These are phyloP conservation scores for Colletotrichum neosansevieriae DNA, from an alignment of 2,329 filamentous ascomycete species.

Conservation along the genomic window DNA sequence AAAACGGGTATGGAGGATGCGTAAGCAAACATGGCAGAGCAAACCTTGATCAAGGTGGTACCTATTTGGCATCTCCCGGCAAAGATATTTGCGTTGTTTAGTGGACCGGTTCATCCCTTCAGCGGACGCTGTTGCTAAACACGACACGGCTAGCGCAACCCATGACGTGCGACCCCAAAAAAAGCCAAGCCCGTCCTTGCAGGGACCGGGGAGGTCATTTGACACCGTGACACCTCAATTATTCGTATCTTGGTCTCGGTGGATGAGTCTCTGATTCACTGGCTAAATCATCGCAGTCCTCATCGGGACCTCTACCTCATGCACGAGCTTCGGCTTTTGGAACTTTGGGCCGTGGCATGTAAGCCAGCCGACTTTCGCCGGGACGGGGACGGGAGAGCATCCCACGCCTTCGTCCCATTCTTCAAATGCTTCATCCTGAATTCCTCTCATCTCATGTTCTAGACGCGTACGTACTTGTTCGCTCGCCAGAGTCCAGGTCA, in stretches of 20 bases:
- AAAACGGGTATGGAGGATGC: too few species aligned
- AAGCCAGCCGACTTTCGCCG: too few species aligned
- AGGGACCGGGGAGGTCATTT: neutral
- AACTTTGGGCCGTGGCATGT: neutral
- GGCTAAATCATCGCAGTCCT: constrained; percentile 8
- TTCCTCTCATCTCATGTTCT: neutral
- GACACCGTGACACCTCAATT: neutral
- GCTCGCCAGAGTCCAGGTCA: neutral
- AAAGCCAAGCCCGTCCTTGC: neutral
- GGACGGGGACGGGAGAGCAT: too few species aligned
- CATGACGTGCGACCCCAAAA: constrained; percentile 26
- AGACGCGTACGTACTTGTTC: neutral
- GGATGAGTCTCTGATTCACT: constrained; percentile 3
- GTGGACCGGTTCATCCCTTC: constrained; percentile 31
- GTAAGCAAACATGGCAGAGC: neutral
- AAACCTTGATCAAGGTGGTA: neutral
- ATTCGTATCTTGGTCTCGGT: too few species aligned
- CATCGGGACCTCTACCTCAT: neutral
- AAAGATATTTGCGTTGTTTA: neutral
- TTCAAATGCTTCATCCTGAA: neutral
- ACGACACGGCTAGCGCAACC: constrained; percentile 17
- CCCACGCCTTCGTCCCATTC: constrained; percentile 11
- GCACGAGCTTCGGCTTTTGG: too few species aligned
- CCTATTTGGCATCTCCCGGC: neutral
- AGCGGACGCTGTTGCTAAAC: constrained; percentile 13